Evolutionary conservation across 2,329 filamentous ascomycete genomes (phyloP), one percentile per base, ranked within the genome.

Genomic region (Nannizziopsis barbatae): DNA sequence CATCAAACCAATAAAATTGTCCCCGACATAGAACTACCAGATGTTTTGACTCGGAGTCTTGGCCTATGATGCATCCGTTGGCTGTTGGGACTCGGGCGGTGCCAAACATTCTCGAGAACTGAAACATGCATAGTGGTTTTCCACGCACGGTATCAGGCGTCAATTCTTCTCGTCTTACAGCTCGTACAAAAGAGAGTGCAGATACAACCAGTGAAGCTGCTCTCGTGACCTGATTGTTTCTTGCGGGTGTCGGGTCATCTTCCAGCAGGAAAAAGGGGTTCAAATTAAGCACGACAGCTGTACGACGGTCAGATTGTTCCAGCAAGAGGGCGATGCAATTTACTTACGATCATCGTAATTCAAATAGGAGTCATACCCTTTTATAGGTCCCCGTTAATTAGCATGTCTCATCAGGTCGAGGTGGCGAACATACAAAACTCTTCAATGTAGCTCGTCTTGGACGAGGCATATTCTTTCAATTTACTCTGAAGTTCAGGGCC

Each of bases 1-100:
- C 89, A 65, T 98, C 92, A 59, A 98, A 98, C 90, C 90, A 96
- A 68, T 98, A 98, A 60, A 96, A 89, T 57, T 98, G 92, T 1
- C 92, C 92, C 55, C 90, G 86, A 62, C 87, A 94, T 68, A 96
- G 76, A 38, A 96, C 87, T 8, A 95, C 84, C 33, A 98, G 74
- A 64, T 98, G 92, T 68, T 88, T 94, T 2, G 90, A 86, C n/a
- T 82, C 79, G 0, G 88, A 85, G 59, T 96, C 89, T 63, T 96
- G 89, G 54, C 89, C 88, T 59, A 98, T 96, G 57, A 95, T 84
- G 63, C 92, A 98, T 4, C 92, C 92, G 62, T 92, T 83, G 27
- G 94, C 86, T 0, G 90, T 96, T 0, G 92, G 92, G 7, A 98
- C 86, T 56, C 92, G 80, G 40, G 92, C 89, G 1, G 92, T 96